Evolutionary conservation across 2,329 filamentous ascomycete genomes (phyloP), one percentile per base, ranked within the genome.

Genomic region (Raffaelea ambrosiae): DNA sequence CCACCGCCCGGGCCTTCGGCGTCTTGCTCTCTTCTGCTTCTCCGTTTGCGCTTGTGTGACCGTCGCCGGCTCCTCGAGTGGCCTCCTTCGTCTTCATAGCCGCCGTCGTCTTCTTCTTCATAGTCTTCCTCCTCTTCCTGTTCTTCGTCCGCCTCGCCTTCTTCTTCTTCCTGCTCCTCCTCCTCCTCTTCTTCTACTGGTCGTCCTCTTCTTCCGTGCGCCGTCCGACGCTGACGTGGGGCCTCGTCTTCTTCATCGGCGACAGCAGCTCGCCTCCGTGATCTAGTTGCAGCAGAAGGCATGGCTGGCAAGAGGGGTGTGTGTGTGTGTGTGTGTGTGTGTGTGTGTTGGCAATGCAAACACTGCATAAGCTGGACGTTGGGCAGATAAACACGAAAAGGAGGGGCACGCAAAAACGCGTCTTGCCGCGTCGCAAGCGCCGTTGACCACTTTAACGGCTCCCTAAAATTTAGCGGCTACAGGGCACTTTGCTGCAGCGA

Each of bases 1-100:
- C 56, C n/a, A 21, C 16, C 40, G 4, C 9, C 40, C 5, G 38
- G 20, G n/a, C 13, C 38, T 40, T 23, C 21, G 40, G 23, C n/a
- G 40, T 74, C 72, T 0, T 71, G 1, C 74, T 73, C 0, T 71
- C 71, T 0, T 73, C 73, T 0, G 70, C 4, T 71, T 71, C 2
- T 74, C 74, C 0, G 72, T 72, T 4, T 67, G 69, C 29, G 68
- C 69, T 3, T 66, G 64, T n/a, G 35, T 38, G 8, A 8, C 72
- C 70, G 13, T 70, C 70, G 8, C 69, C 71, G 38, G 79, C 81
- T 58, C 88, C 85, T 50, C 96, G 71, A 89, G 91, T 97, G 61
- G 95, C 88, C 68, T 96, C 88, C 53, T 97, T 82, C 81, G 16
- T 67, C 64, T 57, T 68, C 77, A 38, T 62, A 66, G 10, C 66